Evolutionary conservation across 805 yeast species (phyloP).

Genomic region (Metschnikowia borealis): DNA sequence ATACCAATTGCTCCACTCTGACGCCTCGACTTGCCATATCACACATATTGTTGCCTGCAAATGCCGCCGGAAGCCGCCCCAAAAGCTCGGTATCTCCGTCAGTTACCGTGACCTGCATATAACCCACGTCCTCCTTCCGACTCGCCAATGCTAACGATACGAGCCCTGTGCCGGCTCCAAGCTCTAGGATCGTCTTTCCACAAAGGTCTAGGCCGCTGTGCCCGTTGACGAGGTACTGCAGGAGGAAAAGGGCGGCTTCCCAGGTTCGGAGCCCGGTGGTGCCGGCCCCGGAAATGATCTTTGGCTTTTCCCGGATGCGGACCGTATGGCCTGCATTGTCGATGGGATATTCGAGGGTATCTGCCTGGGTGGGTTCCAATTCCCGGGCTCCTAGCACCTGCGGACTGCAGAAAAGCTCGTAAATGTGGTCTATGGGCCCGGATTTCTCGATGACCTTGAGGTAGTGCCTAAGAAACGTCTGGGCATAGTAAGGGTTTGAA

Average conservation of each 20-base stretch:
- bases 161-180: slow-evolving; percentile 91
- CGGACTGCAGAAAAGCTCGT: slow-evolving; percentile 36
- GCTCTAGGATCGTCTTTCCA: slow-evolving; percentile 50
- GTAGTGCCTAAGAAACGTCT: slow-evolving; percentile 40
- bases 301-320: slow-evolving; percentile 56
- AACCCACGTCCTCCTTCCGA: slow-evolving; percentile 15
- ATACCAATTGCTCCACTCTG: slow-evolving; percentile 37
- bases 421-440: slow-evolving; percentile 36
- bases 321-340: slow-evolving; percentile 19
- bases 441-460: slow-evolving; percentile 33
- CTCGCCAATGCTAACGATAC: slow-evolving; percentile 51
- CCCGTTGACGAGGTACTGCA: slow-evolving; percentile 41
- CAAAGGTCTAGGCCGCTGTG: slow-evolving; percentile 12
- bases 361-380: slow-evolving; percentile 35
- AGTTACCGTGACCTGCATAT: slow-evolving; percentile 43
- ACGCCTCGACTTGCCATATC: slow-evolving; percentile 5
- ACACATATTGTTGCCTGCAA: slow-evolving; percentile 40
- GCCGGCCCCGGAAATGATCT: slow-evolving; percentile 65
- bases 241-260: slow-evolving; percentile 80
- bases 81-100: slow-evolving; percentile 65
- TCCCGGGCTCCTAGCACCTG: slow-evolving; percentile 30
- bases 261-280: slow-evolving; percentile 90
- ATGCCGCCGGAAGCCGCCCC: slow-evolving; percentile 42
- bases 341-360: slow-evolving; percentile 29
- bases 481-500: slow-evolving; percentile 51